Base-by-base conservation (phyloP, 768 basidiomycete species). In the Rhodotorula taiwanensis region DNA sequence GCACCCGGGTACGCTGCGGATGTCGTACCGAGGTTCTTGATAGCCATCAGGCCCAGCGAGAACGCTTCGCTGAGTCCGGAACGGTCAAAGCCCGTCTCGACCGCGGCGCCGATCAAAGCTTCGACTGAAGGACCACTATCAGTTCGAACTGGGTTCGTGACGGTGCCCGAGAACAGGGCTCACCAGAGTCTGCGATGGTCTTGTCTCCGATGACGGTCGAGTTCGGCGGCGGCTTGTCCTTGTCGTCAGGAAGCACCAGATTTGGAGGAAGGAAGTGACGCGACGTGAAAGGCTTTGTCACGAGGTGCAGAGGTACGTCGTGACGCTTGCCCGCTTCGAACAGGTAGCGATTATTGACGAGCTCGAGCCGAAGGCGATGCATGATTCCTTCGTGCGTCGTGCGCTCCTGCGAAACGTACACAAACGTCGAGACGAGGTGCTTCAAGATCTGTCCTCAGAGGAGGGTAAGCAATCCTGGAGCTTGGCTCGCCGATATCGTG, bases 391-490 rank as follows among this genome's bases (percentile, higher is more conserved):
- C 88, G 66, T 80, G 80, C 48, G 80, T 78, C 15, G 79, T 77
- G 9, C 88, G 86, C 69, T 84, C 80, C 28, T 52, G 43, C 31
- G 81, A 82, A 49, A 86, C 86, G 71, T 86, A 89, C 34, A 86
- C 80, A 73, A 87, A 86, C 61, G 85, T 78, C 16, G 88, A 85
- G 11, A 84, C 79, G 50, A 90, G 74, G 71, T 85, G 86, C 75
- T 93, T 93, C 65, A 93, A 77, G 74, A 87, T 88, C 28, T 88
- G 83, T 75, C 92, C 90, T 34, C 89, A 89, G 84, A 69, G 33
- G 48, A 42, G 47, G n/a, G n/a, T n/a, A n/a, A n/a, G n/a, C n/a
- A n/a, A n/a, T n/a, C n/a, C 27, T 57, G 47, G 47, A 49, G 55
- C 30, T 33, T 51, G 34, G 8, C 4, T 30, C 15, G 28, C 4